Conservation (phyloP, 805 yeast genomes). For the Nematodospora valgi region DNA sequence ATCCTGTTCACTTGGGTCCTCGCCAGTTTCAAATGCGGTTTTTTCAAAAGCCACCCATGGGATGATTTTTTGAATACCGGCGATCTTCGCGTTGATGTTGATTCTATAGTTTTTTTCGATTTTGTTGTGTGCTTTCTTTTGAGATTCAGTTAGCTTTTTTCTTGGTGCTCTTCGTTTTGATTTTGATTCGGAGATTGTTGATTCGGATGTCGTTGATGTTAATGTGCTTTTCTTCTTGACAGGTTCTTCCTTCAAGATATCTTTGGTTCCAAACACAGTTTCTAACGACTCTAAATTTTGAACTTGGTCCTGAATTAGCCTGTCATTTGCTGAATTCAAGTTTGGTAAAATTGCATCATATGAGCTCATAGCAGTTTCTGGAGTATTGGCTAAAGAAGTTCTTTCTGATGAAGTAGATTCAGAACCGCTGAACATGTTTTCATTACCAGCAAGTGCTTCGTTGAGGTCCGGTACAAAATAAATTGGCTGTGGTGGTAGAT, state of each 20-base stretch:
- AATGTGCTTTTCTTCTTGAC: background rate
- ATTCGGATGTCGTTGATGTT: conserved; percentile 1
- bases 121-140: conserved; percentile 69
- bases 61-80: conserved; percentile 60
- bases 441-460: background rate
- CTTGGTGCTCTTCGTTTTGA: conserved; percentile 44
- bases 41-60: conserved; percentile 65
- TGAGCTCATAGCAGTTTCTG: conserved; percentile 8
- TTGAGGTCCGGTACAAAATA: background rate
- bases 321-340: conserved; percentile 13
- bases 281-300: conserved; percentile 23
- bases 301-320: conserved; percentile 9
- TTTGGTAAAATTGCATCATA: conserved; percentile 6
- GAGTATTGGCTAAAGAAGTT: conserved; percentile 12
- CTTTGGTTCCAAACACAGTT: conserved; percentile 27
- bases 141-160: conserved; percentile 54
- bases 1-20: conserved; percentile 10
- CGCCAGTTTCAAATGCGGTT: conserved; percentile 54
- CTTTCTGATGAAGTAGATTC: conserved; percentile 2
- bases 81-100: conserved; percentile 69
- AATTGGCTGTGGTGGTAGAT: conserved; percentile 3
- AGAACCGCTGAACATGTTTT: conserved; percentile 2
- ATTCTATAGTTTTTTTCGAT: conserved; percentile 70
- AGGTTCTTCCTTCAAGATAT: conserved; percentile 19
- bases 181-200: conserved; percentile 1